Evolutionary conservation across 768 basidiomycete genomes (phyloP), one percentile per base, ranked within the genome.

Genomic region (Boletus barrowsii): DNA sequence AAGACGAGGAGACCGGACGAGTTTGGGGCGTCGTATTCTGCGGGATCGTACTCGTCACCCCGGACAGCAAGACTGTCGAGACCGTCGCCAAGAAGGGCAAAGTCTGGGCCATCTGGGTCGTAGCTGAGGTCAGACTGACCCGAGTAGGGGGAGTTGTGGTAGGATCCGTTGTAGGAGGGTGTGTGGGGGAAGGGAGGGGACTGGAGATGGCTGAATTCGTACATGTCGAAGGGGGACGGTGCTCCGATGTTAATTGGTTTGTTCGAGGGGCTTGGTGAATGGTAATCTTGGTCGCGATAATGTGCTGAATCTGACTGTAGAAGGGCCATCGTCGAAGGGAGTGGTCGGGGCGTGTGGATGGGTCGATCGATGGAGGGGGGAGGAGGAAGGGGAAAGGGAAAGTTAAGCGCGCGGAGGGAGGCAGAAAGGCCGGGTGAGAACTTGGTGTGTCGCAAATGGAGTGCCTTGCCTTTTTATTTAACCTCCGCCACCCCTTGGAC

Each of bases 111-210:
- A n/a, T 72, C 77, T 51, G 74, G 70, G 62, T 75, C 74, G 51
- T 78, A 79, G 53, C 72, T 75, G 18, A 87, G 83, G n/a, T 90
- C 88, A 4, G 87, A 87, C 60, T 82, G 76, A 49, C 69, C 75
- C 7, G 86, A 87, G 68, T 78, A 88, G 10, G 88, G 88, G 0
- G 87, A 88, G 70, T 83, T 82, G 64, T 83, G 79, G 74, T 85
- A 85, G 6, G 85, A 87, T 51, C 80, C 80, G 67, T 81, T 80
- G 73, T 83, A 82, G 22, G 80, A 82, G 9, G 83, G 79, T 0
- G 80, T 79, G 62, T 75, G 75, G 22, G 79, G 76, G 57, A 76
- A 79, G n/a, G 73, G 72, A 5, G 76, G 66, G 42, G 67, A 71
- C 62, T 68, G 69, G 46, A 53, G 66, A 61, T 68, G 70, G 41